Evolutionary conservation across 371 early-diverging fungal genomes (phyloP), one percentile per base, ranked within the genome.

Genomic region (Apophysomyces variabilis): DNA sequence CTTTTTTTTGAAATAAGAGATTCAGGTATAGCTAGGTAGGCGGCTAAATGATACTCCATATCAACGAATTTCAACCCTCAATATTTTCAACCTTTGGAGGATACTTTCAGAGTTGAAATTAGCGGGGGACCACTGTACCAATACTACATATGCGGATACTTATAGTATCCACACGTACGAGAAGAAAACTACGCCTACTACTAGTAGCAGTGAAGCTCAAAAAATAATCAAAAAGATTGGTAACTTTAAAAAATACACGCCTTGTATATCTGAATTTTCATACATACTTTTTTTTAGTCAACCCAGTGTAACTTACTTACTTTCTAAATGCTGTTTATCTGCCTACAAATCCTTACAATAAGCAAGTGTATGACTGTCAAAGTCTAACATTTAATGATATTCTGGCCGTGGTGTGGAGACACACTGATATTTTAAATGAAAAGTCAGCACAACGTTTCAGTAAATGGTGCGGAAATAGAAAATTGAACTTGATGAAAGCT

Each of bases 401-500:
- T 58, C 35, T 36, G 26, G 38, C 38, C 26, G 58, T 36, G 26
- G 36, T 58, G 38, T 58, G 26, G 58, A 38, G 38, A 35, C 38
- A 58, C 38, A 58, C 38, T 38, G 26, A 38, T 38, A 58, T 35
- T 36, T 58, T 38, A 58, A 58, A 58, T 36, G 58, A 58, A 18
- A 18, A 18, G 18, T 18, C 18, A 18, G 18, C 18, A 18, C 18
- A 18, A 18, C 0, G 18, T 18, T 18, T 18, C 18, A 18, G 18
- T 18, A 18, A 18, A 18, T 18, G 18, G 18, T 18, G 18, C 18
- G 18, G 18, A 18, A 18, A 18, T 18, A 18, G 18, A 18, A 26
- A 58, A 58, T n/a, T 26, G 16, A 58, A 36, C 38, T 58, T 26
- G 46, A 61, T 61, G 61, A 61, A 61, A 7, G 61, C 61, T 45